Percentiles rank a stretch among this genome's conserved stretches.
phyloP scores from a whole-genome alignment of 1,139 yeast genomes.

The Blastobotrys niveus region DNA sequence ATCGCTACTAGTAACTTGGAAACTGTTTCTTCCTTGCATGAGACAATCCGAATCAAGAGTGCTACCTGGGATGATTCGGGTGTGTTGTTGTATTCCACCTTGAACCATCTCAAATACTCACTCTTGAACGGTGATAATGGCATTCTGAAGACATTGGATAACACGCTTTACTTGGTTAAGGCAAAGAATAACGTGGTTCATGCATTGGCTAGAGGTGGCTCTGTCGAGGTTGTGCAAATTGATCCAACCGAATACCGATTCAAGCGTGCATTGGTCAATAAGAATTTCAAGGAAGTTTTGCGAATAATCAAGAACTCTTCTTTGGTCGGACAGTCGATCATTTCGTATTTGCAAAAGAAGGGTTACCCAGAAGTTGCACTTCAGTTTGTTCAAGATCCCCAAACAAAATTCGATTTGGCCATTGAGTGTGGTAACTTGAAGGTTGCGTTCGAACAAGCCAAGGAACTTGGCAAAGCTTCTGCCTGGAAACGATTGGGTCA shows the following conservation, averaged over 20 bases:
- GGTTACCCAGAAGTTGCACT: constrained; percentile 88
- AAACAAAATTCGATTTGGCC: constrained; percentile 92
- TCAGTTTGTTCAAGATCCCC: constrained; percentile 95
- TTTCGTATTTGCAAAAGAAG: constrained; percentile 87
- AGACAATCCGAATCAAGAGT: constrained; percentile 92
- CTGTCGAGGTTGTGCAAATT: constrained; percentile 68
- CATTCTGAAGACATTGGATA: constrained; percentile 84
- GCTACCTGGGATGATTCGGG: constrained; percentile 98
- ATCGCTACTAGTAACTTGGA: constrained; percentile 77
- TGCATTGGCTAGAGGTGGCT: constrained; percentile 80
- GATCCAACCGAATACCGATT: constrained; percentile 98
- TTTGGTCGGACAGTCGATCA: constrained; percentile 94
- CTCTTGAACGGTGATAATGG: constrained; percentile 92
- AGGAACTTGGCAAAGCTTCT: constrained; percentile 57
- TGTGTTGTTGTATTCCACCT: constrained; percentile 84
- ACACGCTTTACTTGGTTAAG: constrained; percentile 78
- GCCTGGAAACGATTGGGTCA: constrained; percentile 80
- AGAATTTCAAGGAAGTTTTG: constrained; percentile 86
- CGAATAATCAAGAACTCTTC: constrained; percentile 84
- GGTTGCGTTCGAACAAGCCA: constrained; percentile 88
- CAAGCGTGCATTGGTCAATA: constrained; percentile 85
- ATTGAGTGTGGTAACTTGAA: constrained; percentile 85
- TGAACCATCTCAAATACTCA: constrained; percentile 92
- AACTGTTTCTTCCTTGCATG: constrained; percentile 80
- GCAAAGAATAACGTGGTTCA: constrained; percentile 67